Evolutionary conservation across 164 flowering plant genomes (phyloP).

Genomic region (Tetrastigma voinierianum): DNA sequence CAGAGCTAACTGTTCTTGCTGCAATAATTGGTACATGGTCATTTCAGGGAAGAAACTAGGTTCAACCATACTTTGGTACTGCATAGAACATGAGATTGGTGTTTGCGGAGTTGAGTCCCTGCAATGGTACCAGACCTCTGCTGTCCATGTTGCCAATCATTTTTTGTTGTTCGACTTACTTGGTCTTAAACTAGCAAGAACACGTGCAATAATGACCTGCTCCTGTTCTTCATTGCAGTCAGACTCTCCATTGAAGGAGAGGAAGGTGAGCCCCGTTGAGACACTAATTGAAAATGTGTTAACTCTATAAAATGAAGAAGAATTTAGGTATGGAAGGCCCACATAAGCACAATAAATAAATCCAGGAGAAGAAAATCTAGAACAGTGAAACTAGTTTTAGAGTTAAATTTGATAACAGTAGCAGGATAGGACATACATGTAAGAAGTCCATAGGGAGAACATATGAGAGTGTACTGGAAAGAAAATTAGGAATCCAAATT

Average conservation of each 20-base stretch:
- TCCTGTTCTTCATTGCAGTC: conserved; percentile 52
- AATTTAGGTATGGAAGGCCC: no score
- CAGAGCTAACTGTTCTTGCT: conserved; percentile 41
- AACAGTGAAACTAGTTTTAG: no score
- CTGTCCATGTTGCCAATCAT: conserved; percentile 21
- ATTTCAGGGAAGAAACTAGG: conserved; percentile 37
- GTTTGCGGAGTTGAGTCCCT: conserved; percentile 18
- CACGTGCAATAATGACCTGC: conserved; percentile 53
- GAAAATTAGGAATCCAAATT: no score
- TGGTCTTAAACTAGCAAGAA: conserved; percentile 34
- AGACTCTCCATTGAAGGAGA: conserved; percentile 20
- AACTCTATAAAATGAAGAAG: no score
- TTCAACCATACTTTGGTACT: conserved; percentile 32
- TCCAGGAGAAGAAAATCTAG: no score
- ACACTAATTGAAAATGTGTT: conserved; percentile 31
- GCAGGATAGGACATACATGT: no score
- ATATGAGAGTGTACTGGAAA: no score
- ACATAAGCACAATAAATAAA: no score
- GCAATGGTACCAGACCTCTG: conserved; percentile 23
- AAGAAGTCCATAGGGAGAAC: no score
- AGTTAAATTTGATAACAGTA: no score
- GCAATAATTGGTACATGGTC: conserved; percentile 45
- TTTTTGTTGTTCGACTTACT: conserved; percentile 25
- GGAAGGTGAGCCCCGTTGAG: conserved; percentile 28
- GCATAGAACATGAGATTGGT: conserved; percentile 27